Evolutionary conservation across 805 yeast species (phyloP).

Genomic region (Peterozyma toletana): DNA sequence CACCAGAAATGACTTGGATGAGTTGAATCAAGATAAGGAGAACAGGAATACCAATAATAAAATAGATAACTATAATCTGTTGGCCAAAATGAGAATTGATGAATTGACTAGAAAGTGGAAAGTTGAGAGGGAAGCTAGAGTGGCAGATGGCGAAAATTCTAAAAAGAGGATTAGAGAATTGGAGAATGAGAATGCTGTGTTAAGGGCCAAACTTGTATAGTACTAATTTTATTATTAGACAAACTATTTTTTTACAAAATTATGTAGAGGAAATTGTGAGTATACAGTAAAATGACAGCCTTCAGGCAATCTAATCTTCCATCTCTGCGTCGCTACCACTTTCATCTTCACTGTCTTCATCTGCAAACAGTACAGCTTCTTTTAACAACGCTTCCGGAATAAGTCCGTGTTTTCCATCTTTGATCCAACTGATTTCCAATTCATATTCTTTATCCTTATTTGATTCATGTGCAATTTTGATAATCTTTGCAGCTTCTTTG

Average conservation of each 20-base stretch:
- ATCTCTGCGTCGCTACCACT: slow-evolving; percentile 54
- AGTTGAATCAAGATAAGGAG: not conserved
- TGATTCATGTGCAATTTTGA: slow-evolving; percentile 93
- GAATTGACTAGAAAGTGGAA: slow-evolving; percentile 63
- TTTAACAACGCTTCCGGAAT: slow-evolving; percentile 74
- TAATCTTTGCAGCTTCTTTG: slow-evolving; percentile 88
- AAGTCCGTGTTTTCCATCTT: slow-evolving; percentile 69
- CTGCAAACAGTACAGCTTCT: slow-evolving; percentile 81
- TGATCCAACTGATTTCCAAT: slow-evolving; percentile 88
- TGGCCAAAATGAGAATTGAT: slow-evolving; percentile 44
- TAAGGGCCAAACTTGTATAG: slow-evolving; percentile 21
- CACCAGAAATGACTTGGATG: slow-evolving; percentile 4
- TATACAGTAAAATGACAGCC: not conserved
- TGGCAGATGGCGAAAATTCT: slow-evolving; percentile 52
- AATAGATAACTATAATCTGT: slow-evolving; percentile 19
- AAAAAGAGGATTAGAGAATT: slow-evolving; percentile 41
- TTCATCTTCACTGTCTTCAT: slow-evolving; percentile 75
- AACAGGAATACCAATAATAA: not conserved
- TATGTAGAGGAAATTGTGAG: not conserved
- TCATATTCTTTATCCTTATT: slow-evolving; percentile 97
- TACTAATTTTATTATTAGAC: slow-evolving; percentile 2
- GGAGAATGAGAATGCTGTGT: slow-evolving; percentile 44
- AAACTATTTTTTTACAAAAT: not conserved
- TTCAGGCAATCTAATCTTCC: slow-evolving; percentile 17
- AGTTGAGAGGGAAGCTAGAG: slow-evolving; percentile 63